Percentiles rank a stretch among this genome's conserved stretches.
Conservation (phyloP, 1,139 yeast genomes). For the Taiozyma onychis region DNA sequence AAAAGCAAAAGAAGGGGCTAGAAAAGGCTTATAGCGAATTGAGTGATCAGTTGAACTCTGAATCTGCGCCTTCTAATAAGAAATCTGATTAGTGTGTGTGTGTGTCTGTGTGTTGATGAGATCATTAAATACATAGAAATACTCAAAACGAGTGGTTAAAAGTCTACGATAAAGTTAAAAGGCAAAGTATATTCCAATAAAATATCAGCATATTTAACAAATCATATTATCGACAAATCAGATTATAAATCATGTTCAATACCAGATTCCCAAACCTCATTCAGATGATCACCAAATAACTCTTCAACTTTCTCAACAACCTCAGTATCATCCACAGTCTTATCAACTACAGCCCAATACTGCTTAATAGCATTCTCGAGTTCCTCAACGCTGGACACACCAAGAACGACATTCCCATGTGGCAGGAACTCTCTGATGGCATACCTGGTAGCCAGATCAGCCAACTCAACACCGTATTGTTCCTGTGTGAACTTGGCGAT, state of each 20-base stretch:
- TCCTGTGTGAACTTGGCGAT: slow-evolving; percentile 43
- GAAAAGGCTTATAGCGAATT: slow-evolving; percentile 48
- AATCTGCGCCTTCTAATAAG: slow-evolving; percentile 7
- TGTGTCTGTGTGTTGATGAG: background rate
- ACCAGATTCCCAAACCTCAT: slow-evolving; percentile 75
- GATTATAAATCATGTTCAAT: slow-evolving; percentile 29
- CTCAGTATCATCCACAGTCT: slow-evolving; percentile 34
- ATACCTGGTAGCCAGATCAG: slow-evolving; percentile 75
- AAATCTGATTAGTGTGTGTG: slow-evolving; percentile 9
- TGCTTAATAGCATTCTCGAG: slow-evolving; percentile 56
- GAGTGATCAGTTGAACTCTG: slow-evolving; percentile 22
- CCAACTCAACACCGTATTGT: slow-evolving; percentile 50
- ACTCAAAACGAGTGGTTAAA: background rate
- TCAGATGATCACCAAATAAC: slow-evolving; percentile 50
- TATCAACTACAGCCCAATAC: slow-evolving; percentile 43
- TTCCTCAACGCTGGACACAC: slow-evolving; percentile 61
- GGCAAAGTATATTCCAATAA: background rate
- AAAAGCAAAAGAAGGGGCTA: slow-evolving; percentile 48
- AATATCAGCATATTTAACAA: background rate
- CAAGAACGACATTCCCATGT: slow-evolving; percentile 57
- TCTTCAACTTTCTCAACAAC: slow-evolving; percentile 41
- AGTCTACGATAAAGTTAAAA: background rate
- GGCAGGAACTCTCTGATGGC: slow-evolving; percentile 59
- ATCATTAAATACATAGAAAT: background rate
- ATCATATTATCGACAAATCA: background rate